Base-by-base conservation (phyloP, 2,329 filamentous ascomycete genomes). In the Xylaria arbuscula region DNA sequence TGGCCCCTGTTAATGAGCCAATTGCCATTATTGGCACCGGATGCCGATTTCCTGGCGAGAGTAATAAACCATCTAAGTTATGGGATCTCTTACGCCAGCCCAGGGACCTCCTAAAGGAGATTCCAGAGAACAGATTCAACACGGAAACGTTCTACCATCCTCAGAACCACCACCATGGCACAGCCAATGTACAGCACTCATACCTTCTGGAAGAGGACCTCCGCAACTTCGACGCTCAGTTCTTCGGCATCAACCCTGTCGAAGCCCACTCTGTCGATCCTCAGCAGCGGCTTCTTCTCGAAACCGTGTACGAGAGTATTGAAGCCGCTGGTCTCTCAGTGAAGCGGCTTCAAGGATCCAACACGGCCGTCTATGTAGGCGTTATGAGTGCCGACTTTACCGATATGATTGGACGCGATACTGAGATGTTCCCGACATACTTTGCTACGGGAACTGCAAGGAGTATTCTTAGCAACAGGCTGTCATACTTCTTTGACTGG, bases 401-500 rank as follows among this genome's bases (percentile, higher is more conserved):
- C 4, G 54, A 54, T 13, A 38, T 54, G 15, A 19, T 67, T 13
- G 19, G 34, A 15, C 48, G 56, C 7, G 63, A 65, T 8, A 34
- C 24, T n/a, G 50, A 60, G 3, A 65, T 5, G 0, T 36, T 54
- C 17, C 51, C 51, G 11, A 54, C 51, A 15, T 36, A 54, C 10
- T 36, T 36, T 36, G 51, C 51, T 19, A 54, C 51, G 28, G 51
- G 51, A 9, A 54, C 32, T 36, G 28, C 51, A 36, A n/a, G 28
- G 17, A 36, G 51, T n/a, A 54, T 54, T 54, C 28, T 36, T 19
- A 36, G 28, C 32, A 74, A 73, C 19, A 57, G 73, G 0, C 38
- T 75, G 2, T 73, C 74, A 2, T 72, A 75, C 42, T 81, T 81
- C 48, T 82, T 81, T 67, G 75, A 80, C 67, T 77, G 77, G 74